These are phyloP conservation scores for Rhinocladiella similis DNA, from an alignment of 2,329 filamentous ascomycete genomes.

Conservation along the genomic window DNA sequence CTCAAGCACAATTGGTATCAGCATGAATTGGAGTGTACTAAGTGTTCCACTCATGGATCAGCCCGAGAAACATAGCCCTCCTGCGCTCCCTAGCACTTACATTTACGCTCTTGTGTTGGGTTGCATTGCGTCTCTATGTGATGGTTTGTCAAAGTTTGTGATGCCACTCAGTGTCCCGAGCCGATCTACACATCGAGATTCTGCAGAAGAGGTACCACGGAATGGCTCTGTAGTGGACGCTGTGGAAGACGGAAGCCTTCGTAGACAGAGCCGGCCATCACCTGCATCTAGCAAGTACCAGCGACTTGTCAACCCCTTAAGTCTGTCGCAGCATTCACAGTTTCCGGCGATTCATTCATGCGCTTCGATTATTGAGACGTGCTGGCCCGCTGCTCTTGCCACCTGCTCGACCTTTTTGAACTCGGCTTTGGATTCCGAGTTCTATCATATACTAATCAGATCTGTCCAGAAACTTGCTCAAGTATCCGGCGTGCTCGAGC, in stretches of 20 bases:
- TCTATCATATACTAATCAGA: constrained; percentile 87
- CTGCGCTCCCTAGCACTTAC: constrained; percentile 84
- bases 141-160: constrained; percentile 89
- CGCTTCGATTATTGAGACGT: constrained; percentile 80
- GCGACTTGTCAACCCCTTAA: constrained; percentile 80
- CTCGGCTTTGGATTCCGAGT: constrained; percentile 86
- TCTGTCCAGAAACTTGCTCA: constrained; percentile 95
- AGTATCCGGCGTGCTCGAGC: constrained; percentile 82
- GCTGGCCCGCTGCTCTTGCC: constrained; percentile 93
- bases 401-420: constrained; percentile 95
- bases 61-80: constrained; percentile 86
- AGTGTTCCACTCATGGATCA: constrained; percentile 89
- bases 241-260: constrained; percentile 14
- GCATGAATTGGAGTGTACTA: constrained; percentile 85
- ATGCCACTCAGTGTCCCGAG: constrained; percentile 87
- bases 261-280: constrained; percentile 5
- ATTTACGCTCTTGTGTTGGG: constrained; percentile 85
- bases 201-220: constrained; percentile 16
- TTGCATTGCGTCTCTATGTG: constrained; percentile 86
- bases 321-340: constrained; percentile 70
- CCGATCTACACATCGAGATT: constrained; percentile 24
- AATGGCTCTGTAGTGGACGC: constrained; percentile 29
- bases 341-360: constrained; percentile 72
- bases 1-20: constrained; percentile 72
- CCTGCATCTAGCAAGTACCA: constrained; percentile 58